Conservation (phyloP, 176 grass and related monocot species). For the Triticum timopheevii region DNA sequence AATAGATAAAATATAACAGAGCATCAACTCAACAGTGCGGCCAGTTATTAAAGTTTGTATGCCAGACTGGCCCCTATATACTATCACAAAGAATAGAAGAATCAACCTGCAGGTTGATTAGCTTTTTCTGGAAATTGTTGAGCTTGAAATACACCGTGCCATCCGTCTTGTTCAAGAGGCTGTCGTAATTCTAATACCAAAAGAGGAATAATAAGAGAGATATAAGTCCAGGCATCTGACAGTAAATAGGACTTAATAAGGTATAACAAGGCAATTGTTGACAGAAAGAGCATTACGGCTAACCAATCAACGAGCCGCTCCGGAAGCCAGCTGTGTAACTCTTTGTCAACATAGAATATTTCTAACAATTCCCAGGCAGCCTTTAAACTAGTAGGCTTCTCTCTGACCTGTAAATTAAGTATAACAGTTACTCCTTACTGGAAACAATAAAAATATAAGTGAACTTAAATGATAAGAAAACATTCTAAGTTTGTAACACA, state of each 20-base stretch:
- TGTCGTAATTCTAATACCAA: conserved; percentile 70
- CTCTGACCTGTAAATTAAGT: conserved; percentile 45
- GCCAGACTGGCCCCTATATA: background rate
- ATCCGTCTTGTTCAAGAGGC: conserved; percentile 56
- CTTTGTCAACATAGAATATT: conserved; percentile 98
- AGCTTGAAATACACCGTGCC: conserved; percentile 58
- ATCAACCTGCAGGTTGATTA: conserved; percentile 69
- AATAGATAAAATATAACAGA: conserved; percentile 6
- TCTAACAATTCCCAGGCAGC: conserved; percentile 95
- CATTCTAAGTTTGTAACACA: background rate
- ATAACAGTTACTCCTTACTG: conserved; percentile 1
- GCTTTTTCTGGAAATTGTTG: conserved; percentile 67
- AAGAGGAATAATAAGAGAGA: conserved; percentile 10
- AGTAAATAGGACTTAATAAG: conserved; percentile 11
- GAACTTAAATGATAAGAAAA: conserved; percentile 11
- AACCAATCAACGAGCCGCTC: conserved; percentile 98
- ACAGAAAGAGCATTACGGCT: conserved; percentile 77
- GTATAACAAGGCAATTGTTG: conserved; percentile 7
- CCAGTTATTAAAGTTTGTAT: conserved; percentile 1
- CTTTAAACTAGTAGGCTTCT: conserved; percentile 71
- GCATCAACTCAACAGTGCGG: conserved; percentile 5
- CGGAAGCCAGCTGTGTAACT: conserved; percentile 80
- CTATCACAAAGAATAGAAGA: conserved; percentile 17
- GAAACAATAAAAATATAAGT: conserved; percentile 1
- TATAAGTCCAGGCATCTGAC: background rate